Percentiles rank a stretch among this genome's conserved stretches.
These are phyloP conservation scores for Lasiodiplodia sp. DNA, from an alignment of 2,329 filamentous ascomycete species.

Conservation along the genomic window DNA sequence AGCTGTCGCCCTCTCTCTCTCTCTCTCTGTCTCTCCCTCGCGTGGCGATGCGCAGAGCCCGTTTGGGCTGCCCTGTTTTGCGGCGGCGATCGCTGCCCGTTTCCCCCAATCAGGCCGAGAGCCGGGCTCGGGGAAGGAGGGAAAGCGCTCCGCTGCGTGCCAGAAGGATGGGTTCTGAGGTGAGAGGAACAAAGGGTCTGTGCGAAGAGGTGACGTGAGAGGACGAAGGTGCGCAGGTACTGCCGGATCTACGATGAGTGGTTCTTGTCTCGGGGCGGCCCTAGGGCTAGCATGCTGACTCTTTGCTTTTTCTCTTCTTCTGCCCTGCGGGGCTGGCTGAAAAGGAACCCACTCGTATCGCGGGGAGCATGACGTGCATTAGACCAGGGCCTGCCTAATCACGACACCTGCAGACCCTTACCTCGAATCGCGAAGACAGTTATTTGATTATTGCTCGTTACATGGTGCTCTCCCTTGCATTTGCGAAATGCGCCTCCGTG, in stretches of 20 bases:
- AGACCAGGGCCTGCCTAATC: conserved; percentile 8
- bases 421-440: neutral
- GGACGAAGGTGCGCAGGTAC: neutral
- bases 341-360: neutral
- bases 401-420: neutral
- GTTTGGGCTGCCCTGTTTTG: neutral
- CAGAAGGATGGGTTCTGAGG: neutral
- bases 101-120: neutral
- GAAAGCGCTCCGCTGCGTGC: neutral
- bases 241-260: neutral
- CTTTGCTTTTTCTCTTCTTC: neutral
- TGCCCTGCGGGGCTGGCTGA: neutral
- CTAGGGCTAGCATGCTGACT: neutral
- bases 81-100: neutral
- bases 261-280: neutral
- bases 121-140: neutral
- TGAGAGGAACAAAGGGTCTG: neutral
- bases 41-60: neutral
- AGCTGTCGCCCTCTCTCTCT: neutral
- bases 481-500: neutral
- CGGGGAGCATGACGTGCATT: conserved; percentile 21
- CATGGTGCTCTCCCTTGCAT: neutral
- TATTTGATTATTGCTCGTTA: conserved; percentile 2
- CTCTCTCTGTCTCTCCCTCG: neutral
- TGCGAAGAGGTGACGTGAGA: conserved; percentile 7